These are phyloP conservation scores for Paramecium tetraurelia DNA, from an alignment of 73 alveolate species.

Conservation along the genomic window DNA sequence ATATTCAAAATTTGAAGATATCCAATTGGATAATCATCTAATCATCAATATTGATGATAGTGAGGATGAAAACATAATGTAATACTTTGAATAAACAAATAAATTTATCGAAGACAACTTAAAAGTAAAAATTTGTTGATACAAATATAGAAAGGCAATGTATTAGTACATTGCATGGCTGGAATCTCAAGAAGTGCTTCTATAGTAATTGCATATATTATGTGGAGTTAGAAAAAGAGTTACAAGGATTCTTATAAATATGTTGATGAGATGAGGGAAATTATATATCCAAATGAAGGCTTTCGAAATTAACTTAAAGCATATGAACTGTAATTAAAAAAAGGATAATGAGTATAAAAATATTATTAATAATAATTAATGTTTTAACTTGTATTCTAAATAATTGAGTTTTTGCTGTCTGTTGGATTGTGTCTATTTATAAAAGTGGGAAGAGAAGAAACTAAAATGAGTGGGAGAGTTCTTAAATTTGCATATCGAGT, in stretches of 20 bases:
- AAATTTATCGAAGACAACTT: neutral
- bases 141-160: neutral
- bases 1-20: neutral
- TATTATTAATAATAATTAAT: neutral
- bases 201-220: neutral
- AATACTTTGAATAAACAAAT: neutral
- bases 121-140: neutral
- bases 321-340: neutral
- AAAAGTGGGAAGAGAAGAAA: slow-evolving; percentile 27
- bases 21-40: neutral
- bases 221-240: neutral
- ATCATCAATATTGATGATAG: neutral
- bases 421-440: neutral
- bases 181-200: neutral
- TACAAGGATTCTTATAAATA: neutral
- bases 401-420: neutral
- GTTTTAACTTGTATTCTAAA: neutral
- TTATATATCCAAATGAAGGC: neutral
- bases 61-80: neutral
- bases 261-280: neutral
- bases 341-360: neutral
- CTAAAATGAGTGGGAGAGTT: neutral
- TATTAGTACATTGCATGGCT: neutral
- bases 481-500: neutral
- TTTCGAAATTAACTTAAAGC: neutral